Evolutionary conservation across 2,329 filamentous ascomycete genomes (phyloP), one percentile per base, ranked within the genome.

Genomic region (Sporothrix dimorphospora): DNA sequence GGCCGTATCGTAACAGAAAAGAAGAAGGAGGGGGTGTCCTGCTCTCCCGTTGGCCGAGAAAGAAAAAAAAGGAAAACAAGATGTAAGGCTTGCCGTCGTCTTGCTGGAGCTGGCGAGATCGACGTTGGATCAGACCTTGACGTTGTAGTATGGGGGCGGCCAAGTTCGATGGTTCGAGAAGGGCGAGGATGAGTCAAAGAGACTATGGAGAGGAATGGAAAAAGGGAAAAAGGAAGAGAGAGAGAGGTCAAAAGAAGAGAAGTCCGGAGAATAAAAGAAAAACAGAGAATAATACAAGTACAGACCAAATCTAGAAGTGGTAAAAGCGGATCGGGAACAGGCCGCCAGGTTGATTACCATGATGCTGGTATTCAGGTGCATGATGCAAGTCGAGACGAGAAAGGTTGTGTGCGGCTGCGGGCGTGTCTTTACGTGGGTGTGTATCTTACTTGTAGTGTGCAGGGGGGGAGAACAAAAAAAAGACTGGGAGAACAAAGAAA

Each of bases 61-160:
- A 27, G 12, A 9, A 24, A 21, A 24, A 30, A 47, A 55, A 34
- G 21, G 49, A 47, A 38, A 70, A 40, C n/a, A 11, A 19, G 47
- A 61, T 27, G 65, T 45, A 24, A 63, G 11, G 57, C 55, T 66
- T 67, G 49, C 42, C 27, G 51, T 61, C 19, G 55, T 19, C 49
- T 63, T 45, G 40, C 68, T 59, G 71, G 71, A 72, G 61, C 40
- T 66, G 59, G 61, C 59, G 61, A 71, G 72, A 73, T 71, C 68
- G 72, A 68, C 55, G 51, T 42, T 51, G 68, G 53, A 71, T 59
- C 63, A 61, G 42, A 68, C 72, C 53, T 40, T 61, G 49, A 69
- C 61, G 72, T 71, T 69, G 53, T 61, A 73, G 11, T 38, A 51
- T n/a, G 27, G 40, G 30, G 40, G 21, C 21, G 49, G 16, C 27